Conservation (phyloP, 305 asterid species). For the Fraxinus floribunda region DNA sequence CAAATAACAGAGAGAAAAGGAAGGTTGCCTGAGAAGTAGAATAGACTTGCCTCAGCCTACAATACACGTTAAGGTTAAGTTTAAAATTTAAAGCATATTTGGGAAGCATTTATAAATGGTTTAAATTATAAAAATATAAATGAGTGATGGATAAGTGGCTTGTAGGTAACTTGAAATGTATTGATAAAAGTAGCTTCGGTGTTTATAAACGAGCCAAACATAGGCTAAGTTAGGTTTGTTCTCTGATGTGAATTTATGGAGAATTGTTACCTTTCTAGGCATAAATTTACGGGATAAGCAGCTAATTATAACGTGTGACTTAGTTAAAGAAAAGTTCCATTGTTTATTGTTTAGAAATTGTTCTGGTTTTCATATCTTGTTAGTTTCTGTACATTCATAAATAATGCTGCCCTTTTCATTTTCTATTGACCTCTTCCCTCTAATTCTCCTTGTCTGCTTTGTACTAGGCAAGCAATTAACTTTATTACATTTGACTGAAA, state of each 20-base stretch:
- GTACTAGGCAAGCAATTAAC: background rate
- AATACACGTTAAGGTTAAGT: background rate
- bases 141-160: too few species aligned
- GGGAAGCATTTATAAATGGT: background rate
- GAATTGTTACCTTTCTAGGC: background rate
- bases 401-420: background rate
- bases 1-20: background rate
- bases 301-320: background rate
- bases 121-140: too few species aligned
- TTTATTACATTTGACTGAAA: background rate
- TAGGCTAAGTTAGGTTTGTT: background rate
- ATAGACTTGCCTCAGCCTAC: background rate
- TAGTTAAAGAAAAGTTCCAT: background rate
- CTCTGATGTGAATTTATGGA: background rate
- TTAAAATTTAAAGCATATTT: background rate
- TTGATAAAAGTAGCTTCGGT: background rate
- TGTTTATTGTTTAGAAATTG: background rate
- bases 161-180: background rate
- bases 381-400: background rate
- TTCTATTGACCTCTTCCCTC: background rate
- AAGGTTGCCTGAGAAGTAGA: background rate
- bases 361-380: background rate
- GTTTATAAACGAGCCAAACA: background rate
- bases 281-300: background rate
- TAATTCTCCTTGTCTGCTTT: background rate